Base-by-base conservation (phyloP, 805 yeast species). In the Wickerhamiella cacticola region DNA sequence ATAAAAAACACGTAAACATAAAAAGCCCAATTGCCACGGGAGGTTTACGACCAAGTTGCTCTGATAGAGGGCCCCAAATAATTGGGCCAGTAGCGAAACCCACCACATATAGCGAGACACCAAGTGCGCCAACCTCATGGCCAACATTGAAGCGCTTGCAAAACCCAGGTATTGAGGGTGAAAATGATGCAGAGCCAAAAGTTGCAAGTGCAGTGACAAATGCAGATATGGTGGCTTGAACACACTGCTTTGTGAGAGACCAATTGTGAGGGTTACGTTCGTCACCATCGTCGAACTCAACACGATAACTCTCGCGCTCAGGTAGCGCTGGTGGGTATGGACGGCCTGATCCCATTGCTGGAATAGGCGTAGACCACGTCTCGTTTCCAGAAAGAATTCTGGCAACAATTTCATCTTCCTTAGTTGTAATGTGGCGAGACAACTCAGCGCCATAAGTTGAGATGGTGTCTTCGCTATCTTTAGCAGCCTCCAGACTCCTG, bases 81-180 rank as follows among this genome's bases (percentile, higher is more conserved):
- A 78, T 65, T 3, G 84, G 83, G 0, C 87, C 88, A 13, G 76
- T 63, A 1, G 82, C 83, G 56, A 78, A 74, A 0, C 87, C 88
- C 45, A 79, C 59, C 9, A 80, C 75, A 54, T 74, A 81, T 12
- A 80, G 62, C 0, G 85, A 69, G 1, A 80, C 72, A 9, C 74
- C 70, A 39, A 80, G 63, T 15, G 74, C 63, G 2, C 79, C 71
- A n/a, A 79, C 88, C 8, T 77, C 82, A 5, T 58, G 52, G 35
- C 82, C 79, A 42, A 88, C 78, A 50, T 74, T 74, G 63, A 63
- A 88, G 35, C 71, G 64, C 41, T 44, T 19, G 22, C 15, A 12
- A 10, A 35, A 22, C 3, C 24, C 41, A 7, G 22, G 3, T 10
- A 21, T 12, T 6, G 34, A 22, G 19, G 50, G 42, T 9, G 47